phyloP scores from a whole-genome alignment of 768 basidiomycete genomes.

The Russula compacta region DNA sequence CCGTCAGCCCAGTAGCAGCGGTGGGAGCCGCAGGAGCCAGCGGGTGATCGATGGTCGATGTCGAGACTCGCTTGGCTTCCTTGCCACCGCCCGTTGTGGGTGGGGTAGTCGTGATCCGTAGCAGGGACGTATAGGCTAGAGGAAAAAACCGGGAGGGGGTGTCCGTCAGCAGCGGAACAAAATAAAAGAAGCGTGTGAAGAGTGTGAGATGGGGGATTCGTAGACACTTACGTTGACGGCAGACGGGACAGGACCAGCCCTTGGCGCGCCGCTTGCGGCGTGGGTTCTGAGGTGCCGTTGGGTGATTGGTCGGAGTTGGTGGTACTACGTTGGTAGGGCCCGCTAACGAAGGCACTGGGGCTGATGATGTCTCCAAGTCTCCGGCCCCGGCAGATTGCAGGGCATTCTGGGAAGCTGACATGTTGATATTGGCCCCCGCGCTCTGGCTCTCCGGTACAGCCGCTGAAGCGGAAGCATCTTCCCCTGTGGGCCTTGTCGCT shows the following conservation, averaged over 20 bases:
- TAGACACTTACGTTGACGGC: slow-evolving; percentile 72
- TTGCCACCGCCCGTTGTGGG: slow-evolving; percentile 17
- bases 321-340: slow-evolving; percentile 17
- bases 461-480: not conserved
- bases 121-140: slow-evolving; percentile 37
- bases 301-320: slow-evolving; percentile 13
- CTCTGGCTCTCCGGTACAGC: not conserved
- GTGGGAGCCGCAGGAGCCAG: not conserved
- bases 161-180: not conserved
- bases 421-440: not conserved
- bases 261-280: slow-evolving; percentile 89
- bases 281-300: slow-evolving; percentile 28
- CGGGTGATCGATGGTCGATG: slow-evolving; percentile 18
- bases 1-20: not conserved
- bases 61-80: slow-evolving; percentile 19
- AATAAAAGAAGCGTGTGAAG: not conserved
- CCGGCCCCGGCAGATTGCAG: slow-evolving; percentile 16
- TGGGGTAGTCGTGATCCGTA: slow-evolving; percentile 33
- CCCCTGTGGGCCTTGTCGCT: slow-evolving; percentile 23
- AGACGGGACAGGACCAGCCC: slow-evolving; percentile 96
- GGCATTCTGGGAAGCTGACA: slow-evolving; percentile 4
- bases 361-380: not conserved
- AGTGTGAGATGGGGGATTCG: not conserved
- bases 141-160: not conserved
- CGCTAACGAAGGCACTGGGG: not conserved